Conservation (phyloP, 805 yeast genomes). For the Lipomyces anomalus region DNA sequence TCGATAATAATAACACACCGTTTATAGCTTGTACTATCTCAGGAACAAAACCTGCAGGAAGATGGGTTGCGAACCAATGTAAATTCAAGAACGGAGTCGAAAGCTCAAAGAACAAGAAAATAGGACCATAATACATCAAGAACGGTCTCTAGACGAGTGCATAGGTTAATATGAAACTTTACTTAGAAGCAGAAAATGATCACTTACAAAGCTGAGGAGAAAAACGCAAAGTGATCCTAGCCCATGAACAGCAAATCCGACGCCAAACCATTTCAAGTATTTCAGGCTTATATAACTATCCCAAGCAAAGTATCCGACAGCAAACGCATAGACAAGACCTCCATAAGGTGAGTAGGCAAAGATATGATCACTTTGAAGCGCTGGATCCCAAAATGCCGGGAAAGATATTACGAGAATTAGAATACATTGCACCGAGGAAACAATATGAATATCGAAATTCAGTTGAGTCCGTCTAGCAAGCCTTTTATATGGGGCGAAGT, state of each 20-base stretch:
- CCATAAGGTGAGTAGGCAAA: constrained; percentile 71
- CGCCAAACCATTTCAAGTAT: constrained; percentile 65
- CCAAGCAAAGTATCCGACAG: constrained; percentile 86
- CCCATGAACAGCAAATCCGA: constrained; percentile 79
- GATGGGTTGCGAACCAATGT: constrained; percentile 81
- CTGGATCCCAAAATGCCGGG: constrained; percentile 58
- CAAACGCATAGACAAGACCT: constrained; percentile 64
- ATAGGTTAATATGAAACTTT: not conserved
- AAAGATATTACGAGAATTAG: constrained; percentile 53
- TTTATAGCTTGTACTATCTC: constrained; percentile 45
- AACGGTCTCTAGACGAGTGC: constrained; percentile 46
- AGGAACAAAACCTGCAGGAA: constrained; percentile 64
- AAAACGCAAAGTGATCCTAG: constrained; percentile 74
- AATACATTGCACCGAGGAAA: constrained; percentile 77
- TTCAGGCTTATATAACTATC: constrained; percentile 65
- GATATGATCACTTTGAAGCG: constrained; percentile 46
- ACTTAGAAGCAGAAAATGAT: not conserved
- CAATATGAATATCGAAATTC: constrained; percentile 87
- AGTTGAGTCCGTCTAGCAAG: constrained; percentile 43
- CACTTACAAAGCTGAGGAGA: constrained; percentile 41
- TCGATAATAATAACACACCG: constrained; percentile 61
- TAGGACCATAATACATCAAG: constrained; percentile 74
- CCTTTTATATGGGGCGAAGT: constrained; percentile 45
- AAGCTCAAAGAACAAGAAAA: constrained; percentile 77
- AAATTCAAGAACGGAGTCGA: constrained; percentile 92